These are phyloP conservation scores for Dendrocalamus latiflorus DNA, from an alignment of 202 grass and related monocot genomes.

Conservation along the genomic window DNA sequence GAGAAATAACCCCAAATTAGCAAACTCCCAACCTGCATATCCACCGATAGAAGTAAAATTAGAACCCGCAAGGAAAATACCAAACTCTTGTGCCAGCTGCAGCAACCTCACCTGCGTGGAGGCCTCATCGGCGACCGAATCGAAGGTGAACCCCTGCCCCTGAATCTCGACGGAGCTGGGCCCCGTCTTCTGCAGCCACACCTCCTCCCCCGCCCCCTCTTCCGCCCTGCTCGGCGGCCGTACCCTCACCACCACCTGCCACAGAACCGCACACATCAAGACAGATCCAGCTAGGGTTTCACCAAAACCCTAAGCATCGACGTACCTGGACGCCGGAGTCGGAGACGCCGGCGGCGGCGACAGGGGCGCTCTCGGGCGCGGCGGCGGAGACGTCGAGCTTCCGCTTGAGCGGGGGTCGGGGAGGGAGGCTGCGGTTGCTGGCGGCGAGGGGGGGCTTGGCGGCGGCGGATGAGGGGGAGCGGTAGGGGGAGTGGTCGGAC, in stretches of 20 bases:
- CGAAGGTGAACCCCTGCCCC: conserved; percentile 17
- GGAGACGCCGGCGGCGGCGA: background rate
- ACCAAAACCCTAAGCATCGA: background rate
- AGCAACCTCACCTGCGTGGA: conserved; percentile 14
- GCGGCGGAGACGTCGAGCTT: background rate
- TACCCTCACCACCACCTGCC: background rate
- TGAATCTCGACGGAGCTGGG: background rate
- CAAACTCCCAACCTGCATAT: background rate
- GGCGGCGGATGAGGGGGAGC: background rate
- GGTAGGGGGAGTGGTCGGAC: background rate
- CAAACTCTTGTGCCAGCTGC: background rate
- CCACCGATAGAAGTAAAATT: background rate
- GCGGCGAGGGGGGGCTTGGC: background rate
- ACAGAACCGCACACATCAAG: background rate
- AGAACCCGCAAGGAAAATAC: background rate
- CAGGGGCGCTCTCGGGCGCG: background rate
- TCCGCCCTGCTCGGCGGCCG: background rate
- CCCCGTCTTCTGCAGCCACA: background rate
- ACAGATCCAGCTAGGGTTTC: background rate
- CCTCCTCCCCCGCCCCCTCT: background rate
- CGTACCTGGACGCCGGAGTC: background rate
- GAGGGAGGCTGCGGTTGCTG: background rate
- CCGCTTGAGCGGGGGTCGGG: background rate
- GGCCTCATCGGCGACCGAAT: background rate
- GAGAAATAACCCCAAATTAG: background rate